Evolutionary conservation across 75 land plant species (phyloP).

Genomic region (Pinus taeda): DNA sequence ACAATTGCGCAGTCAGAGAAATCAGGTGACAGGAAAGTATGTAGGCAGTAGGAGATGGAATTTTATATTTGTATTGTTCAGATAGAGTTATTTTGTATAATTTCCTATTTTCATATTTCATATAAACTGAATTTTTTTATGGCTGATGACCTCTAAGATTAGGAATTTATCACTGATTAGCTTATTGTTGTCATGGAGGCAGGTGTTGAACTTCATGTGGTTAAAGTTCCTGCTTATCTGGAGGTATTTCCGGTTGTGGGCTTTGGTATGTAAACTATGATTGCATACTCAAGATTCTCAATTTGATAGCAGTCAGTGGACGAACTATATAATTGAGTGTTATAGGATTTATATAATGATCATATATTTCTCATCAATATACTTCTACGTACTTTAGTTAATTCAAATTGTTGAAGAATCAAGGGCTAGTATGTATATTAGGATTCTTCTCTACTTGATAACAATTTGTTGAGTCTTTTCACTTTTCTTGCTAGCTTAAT

Average conservation of each 20-base stretch:
- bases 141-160: constrained; percentile 8
- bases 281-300: background rate
- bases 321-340: background rate
- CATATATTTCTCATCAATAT: background rate
- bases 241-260: constrained; percentile 94
- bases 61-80: background rate
- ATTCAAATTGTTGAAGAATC: background rate
- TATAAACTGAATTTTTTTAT: background rate
- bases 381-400: background rate
- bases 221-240: constrained; percentile 90
- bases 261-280: constrained; percentile 64
- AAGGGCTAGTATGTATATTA: too few species aligned
- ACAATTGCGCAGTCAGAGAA: background rate
- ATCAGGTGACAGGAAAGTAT: background rate
- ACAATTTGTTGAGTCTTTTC: too few species aligned
- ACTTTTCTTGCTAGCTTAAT: too few species aligned
- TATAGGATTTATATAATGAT: background rate
- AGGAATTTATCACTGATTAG: background rate
- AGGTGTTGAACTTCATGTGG: constrained; percentile 98
- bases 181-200: constrained; percentile 7
- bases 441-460: too few species aligned
- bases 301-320: background rate
- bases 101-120: background rate
- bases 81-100: background rate
- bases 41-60: background rate